Evolutionary conservation across 2,329 filamentous ascomycete genomes (phyloP).

Genomic region (Catunica adiposa): DNA sequence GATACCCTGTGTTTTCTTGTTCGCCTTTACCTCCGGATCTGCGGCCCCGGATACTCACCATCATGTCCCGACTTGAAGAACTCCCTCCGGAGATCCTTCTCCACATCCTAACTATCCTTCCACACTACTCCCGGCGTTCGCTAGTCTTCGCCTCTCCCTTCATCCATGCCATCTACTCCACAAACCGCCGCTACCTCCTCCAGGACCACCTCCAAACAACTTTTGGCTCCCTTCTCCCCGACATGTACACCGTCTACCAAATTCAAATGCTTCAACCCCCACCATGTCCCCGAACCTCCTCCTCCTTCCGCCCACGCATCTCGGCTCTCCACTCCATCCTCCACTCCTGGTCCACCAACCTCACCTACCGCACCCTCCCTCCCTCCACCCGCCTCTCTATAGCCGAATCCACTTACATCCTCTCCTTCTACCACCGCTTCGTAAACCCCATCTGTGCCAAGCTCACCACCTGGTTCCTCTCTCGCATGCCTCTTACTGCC

Average conservation of each 20-base stretch:
- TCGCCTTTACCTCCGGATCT: neutral
- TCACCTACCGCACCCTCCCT: neutral
- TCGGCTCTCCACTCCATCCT: neutral
- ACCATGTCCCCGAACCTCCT: neutral
- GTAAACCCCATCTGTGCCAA: conserved; percentile 3
- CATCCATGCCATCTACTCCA: conserved; percentile 5
- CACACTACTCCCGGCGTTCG: neutral
- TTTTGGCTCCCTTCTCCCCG: conserved; percentile 10
- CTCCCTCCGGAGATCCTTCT: conserved; percentile 13
- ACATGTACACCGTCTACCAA: conserved; percentile 10
- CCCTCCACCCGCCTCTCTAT: neutral
- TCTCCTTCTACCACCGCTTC: conserved; percentile 10
- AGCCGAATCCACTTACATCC: conserved; percentile 7
- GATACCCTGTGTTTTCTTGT: neutral
- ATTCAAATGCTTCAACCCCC: conserved; percentile 11
- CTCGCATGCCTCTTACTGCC: conserved; percentile 4
- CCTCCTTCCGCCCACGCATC: neutral
- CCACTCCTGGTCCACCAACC: neutral
- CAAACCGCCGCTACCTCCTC: conserved; percentile 8
- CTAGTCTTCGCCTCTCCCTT: conserved; percentile 9
- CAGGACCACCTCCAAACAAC: conserved; percentile 6
- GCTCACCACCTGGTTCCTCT: conserved; percentile 5
- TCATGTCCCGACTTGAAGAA: conserved; percentile 1
- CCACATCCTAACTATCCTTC: neutral
- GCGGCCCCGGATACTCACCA: neutral